A percentile compares a stretch with the other conserved stretches of the same genome.
phyloP scores from a whole-genome alignment of 2,329 filamentous ascomycete genomes.

The Domatiomyces catenatus region DNA sequence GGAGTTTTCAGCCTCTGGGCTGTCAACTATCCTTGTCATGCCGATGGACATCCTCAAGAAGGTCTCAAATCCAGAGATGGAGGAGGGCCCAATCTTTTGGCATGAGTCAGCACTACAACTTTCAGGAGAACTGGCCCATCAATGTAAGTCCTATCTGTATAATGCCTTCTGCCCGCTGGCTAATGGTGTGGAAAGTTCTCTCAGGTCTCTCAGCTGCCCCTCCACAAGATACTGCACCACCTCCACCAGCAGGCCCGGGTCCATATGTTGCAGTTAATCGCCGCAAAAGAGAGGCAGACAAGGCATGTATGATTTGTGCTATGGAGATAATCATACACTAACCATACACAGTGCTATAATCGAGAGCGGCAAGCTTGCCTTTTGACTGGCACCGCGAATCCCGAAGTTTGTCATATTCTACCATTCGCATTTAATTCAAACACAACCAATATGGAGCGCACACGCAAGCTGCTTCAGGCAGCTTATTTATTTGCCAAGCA shows the following conservation, averaged over 20 bases:
- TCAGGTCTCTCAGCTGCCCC: not conserved
- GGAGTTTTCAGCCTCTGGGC: not conserved
- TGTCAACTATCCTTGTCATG: not conserved
- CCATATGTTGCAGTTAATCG: too few species aligned
- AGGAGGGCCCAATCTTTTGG: not conserved
- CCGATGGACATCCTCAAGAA: not conserved
- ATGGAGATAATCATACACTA: not conserved
- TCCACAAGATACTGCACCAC: too few species aligned
- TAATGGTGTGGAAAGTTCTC: not conserved
- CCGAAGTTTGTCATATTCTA: not conserved
- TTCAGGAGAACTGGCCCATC: not conserved
- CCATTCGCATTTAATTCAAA: not conserved
- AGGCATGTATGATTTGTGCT: not conserved
- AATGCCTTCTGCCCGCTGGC: not conserved
- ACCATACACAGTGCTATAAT: not conserved
- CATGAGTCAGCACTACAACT: not conserved
- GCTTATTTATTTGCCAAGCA: not conserved
- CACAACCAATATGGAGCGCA: not conserved
- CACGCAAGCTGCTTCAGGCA: not conserved
- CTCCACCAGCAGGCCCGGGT: too few species aligned
- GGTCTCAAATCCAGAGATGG: too few species aligned
- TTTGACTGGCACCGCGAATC: not conserved
- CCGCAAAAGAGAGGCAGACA: not conserved
- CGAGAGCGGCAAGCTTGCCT: not conserved
- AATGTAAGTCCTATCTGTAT: not conserved